These are phyloP conservation scores for Atkinsonella hypoxylon DNA, from an alignment of 2,329 filamentous ascomycete species.

Conservation along the genomic window DNA sequence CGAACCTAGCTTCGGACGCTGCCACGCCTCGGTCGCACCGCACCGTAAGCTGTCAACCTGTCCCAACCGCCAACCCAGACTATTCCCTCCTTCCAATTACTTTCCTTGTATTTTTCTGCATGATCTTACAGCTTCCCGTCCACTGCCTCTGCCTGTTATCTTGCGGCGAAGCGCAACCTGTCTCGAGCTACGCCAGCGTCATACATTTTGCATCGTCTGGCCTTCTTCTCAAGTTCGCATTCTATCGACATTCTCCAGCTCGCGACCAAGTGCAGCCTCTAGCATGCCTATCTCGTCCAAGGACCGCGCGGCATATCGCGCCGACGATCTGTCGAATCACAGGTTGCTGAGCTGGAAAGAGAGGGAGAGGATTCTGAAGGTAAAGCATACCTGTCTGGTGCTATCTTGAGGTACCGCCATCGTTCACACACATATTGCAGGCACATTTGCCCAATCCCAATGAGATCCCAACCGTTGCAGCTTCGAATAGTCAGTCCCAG, in stretches of 20 bases:
- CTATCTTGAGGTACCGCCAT: neutral
- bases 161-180: neutral
- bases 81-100: neutral
- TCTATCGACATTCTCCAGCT: neutral
- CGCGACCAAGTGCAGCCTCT: slow-evolving; percentile 1
- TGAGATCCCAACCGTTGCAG: slow-evolving; percentile 18
- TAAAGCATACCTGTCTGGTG: slow-evolving; percentile 8
- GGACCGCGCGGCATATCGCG: slow-evolving; percentile 27
- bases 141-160: neutral
- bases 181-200: neutral
- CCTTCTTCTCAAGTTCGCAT: neutral
- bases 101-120: slow-evolving; percentile 1
- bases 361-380: slow-evolving; percentile 24
- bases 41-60: slow-evolving; percentile 13
- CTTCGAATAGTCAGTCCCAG: slow-evolving; percentile 14
- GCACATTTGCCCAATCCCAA: slow-evolving; percentile 24
- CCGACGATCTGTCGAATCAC: slow-evolving; percentile 25
- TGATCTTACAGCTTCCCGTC: neutral
- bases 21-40: slow-evolving; percentile 2
- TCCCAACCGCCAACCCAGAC: neutral
- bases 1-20: neutral
- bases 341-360: slow-evolving; percentile 23
- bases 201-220: neutral
- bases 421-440: slow-evolving; percentile 16
- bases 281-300: slow-evolving; percentile 23